A percentile compares a stretch with the other conserved stretches of the same genome.
Conservation (phyloP, 1,139 yeast species). For the Meyerozyma guilliermondii region DNA sequence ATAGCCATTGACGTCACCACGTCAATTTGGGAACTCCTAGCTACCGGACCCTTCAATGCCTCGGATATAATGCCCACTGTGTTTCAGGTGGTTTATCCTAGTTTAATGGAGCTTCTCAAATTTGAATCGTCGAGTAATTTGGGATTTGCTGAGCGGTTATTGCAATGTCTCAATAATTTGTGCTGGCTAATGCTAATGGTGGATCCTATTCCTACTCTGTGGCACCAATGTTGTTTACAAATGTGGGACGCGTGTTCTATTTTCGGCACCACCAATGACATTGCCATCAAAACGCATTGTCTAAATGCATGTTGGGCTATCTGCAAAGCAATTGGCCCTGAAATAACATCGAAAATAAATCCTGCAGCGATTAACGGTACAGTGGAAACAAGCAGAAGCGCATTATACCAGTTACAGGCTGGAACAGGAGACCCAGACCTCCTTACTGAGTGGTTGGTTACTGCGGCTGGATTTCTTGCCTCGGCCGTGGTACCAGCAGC, state of each 20-base stretch:
- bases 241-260: constrained; percentile 34
- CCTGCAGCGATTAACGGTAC: constrained; percentile 21
- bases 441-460: constrained; percentile 15
- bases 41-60: constrained; percentile 21
- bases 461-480: constrained; percentile 50
- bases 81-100: constrained; percentile 23
- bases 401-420: constrained; percentile 6
- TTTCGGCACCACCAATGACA: constrained; percentile 16
- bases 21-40: constrained; percentile 60
- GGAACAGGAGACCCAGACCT: constrained; percentile 9
- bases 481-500: constrained; percentile 27
- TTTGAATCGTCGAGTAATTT: constrained; percentile 12
- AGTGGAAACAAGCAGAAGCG: constrained; percentile 15
- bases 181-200: constrained; percentile 47
- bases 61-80: neutral
- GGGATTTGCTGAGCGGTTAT: neutral
- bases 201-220: constrained; percentile 29
- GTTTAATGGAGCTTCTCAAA: constrained; percentile 32
- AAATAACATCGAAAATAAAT: constrained; percentile 18
- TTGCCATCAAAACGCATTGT: constrained; percentile 37
- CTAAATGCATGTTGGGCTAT: constrained; percentile 63
- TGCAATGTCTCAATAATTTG: constrained; percentile 63
- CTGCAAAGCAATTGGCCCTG: constrained; percentile 39
- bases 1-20: constrained; percentile 70
- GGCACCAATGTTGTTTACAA: constrained; percentile 26